phyloP scores from a whole-genome alignment of 805 yeast genomes.

The Torulaspora quercuum region DNA sequence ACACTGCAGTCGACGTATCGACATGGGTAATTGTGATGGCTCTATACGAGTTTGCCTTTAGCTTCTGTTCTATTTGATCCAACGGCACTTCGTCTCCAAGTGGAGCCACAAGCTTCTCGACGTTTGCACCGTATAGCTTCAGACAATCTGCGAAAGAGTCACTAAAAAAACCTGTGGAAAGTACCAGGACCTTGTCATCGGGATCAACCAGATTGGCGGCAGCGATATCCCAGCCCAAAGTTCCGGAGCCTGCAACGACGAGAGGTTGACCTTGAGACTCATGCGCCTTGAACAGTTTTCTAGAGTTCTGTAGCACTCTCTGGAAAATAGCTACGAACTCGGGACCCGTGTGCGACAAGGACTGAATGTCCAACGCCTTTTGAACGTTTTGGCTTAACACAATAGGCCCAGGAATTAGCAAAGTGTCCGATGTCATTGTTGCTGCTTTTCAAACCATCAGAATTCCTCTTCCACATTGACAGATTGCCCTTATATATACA shows the following conservation, averaged over 20 bases:
- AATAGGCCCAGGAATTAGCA: slow-evolving; percentile 83
- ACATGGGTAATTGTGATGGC: slow-evolving; percentile 89
- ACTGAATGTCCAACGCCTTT: slow-evolving; percentile 74
- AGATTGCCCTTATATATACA: no score
- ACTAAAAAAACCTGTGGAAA: slow-evolving; percentile 88
- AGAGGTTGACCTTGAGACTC: slow-evolving; percentile 63
- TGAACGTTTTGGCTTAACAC: slow-evolving; percentile 78
- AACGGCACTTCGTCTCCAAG: slow-evolving; percentile 69
- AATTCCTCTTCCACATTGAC: no score
- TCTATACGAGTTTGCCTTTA: slow-evolving; percentile 52
- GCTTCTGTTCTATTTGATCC: slow-evolving; percentile 51
- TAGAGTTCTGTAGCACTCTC: slow-evolving; percentile 58
- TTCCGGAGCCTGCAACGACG: slow-evolving; percentile 86
- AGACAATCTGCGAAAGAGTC: slow-evolving; percentile 78
- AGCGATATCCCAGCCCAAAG: slow-evolving; percentile 90
- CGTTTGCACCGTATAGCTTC: slow-evolving; percentile 67
- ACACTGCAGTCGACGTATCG: slow-evolving; percentile 95
- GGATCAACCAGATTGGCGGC: slow-evolving; percentile 68
- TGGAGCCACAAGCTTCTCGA: slow-evolving; percentile 66
- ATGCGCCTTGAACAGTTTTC: slow-evolving; percentile 70
- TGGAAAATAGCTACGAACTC: slow-evolving; percentile 76
- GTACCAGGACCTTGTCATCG: slow-evolving; percentile 71
- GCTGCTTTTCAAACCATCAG: no score
- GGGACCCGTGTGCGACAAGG: slow-evolving; percentile 87
- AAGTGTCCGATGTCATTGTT: slow-evolving; percentile 24